Evolutionary conservation across 1,139 yeast genomes (phyloP).

Genomic region (Kluyveromyces marxianus): DNA sequence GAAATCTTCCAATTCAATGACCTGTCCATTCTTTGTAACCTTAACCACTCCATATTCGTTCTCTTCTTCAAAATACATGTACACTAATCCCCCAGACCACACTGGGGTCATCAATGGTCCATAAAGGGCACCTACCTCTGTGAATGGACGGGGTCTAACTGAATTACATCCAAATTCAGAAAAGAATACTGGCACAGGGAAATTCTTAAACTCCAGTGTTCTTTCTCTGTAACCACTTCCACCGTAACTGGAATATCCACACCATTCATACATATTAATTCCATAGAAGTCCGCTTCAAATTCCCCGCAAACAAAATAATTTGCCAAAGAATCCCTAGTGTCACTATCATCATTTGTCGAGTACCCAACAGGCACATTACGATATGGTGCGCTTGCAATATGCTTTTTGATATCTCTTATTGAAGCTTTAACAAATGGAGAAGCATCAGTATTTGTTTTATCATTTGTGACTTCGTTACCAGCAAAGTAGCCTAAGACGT

Average conservation of each 20-base stretch:
- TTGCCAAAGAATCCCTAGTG: conserved; percentile 40
- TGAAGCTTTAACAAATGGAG: conserved; percentile 59
- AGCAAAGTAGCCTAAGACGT: conserved; percentile 51
- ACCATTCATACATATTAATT: conserved; percentile 60
- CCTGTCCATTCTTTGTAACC: conserved; percentile 41
- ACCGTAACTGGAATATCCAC: conserved; percentile 52
- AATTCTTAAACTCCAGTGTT: conserved; percentile 40
- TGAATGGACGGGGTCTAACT: conserved; percentile 49
- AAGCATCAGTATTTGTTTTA: conserved; percentile 40
- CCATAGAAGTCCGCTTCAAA: conserved; percentile 47
- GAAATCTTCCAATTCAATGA: conserved; percentile 40
- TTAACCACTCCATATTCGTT: conserved; percentile 75
- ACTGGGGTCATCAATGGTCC: conserved; percentile 61
- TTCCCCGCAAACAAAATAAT: conserved; percentile 44
- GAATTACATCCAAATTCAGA: conserved; percentile 57
- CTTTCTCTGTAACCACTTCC: conserved; percentile 52
- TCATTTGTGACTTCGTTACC: conserved; percentile 57
- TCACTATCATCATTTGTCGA: conserved; percentile 53
- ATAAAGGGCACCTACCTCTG: conserved; percentile 60
- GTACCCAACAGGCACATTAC: conserved; percentile 54
- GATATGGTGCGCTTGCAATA: conserved; percentile 36
- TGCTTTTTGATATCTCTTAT: conserved; percentile 49
- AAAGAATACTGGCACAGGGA: conserved; percentile 50
- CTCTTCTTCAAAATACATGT: conserved; percentile 80
- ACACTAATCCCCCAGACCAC: conserved; percentile 90